Evolutionary conservation across 2,329 filamentous ascomycete species (phyloP), one percentile per base, ranked within the genome.

Genomic region (Westerdykella aurantiaca): DNA sequence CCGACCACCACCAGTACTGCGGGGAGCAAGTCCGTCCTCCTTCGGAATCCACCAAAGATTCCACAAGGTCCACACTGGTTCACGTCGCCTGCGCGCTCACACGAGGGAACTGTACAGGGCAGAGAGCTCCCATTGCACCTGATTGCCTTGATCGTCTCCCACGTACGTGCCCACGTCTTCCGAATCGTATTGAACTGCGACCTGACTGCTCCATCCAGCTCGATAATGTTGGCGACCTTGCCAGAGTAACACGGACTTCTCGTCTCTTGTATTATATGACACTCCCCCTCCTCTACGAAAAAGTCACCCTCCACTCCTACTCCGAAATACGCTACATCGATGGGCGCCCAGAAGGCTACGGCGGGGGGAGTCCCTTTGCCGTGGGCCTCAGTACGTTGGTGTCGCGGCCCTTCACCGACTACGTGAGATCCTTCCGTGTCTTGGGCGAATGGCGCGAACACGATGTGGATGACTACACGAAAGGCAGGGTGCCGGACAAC

Each of bases 191-290:
- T 40, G 47, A 43, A 37, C 37, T n/a, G n/a, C 12, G 11, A 33
- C 41, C 50, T 50, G 39, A 56, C 44, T 38, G 13, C 31, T 9
- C 35, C 39, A 22, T 40, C 3, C 54, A 80, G 77, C 66, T 83
- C 38, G 76, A 82, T 49, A 70, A 81, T 66, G 69, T 72, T 35
- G 74, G 65, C 46, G 80, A 82, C 56, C 72, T 83, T 21, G 78
- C 79, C 25, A 72, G 78, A 47, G 62, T 81, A 42, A 81, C 78
- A 49, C 72, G 78, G 45, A 80, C 79, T 41, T 81, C 77, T 48
- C 73, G 78, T 12, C 71, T 83, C 34, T 72, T 82, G 53, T 79
- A 82, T 52, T 83, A 83, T 66, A 82, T 83, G 78, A 72, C 77
- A 29, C 67, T 82, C 2, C 80, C 80, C 16, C 77, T 77, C 44